phyloP scores from a whole-genome alignment of 2,329 filamentous ascomycete genomes.

The Xylaria multiplex region DNA sequence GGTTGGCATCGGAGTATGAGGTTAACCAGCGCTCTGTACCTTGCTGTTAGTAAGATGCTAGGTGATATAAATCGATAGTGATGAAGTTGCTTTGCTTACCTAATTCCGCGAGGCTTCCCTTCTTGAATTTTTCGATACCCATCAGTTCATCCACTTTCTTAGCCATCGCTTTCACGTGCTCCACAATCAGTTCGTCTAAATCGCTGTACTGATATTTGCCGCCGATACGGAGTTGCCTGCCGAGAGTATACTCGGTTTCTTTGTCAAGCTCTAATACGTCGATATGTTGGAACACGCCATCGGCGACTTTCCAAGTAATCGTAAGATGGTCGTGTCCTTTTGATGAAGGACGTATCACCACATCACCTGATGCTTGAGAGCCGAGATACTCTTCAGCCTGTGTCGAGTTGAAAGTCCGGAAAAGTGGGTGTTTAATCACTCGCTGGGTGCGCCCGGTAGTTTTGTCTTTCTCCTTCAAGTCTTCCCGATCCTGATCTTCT shows the following conservation, averaged over 20 bases:
- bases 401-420: constrained; percentile 89
- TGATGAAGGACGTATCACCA: constrained; percentile 93
- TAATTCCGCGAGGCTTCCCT: constrained; percentile 79
- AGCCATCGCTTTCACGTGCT: constrained; percentile 97
- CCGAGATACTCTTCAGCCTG: constrained; percentile 95
- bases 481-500: constrained; percentile 83
- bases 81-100: constrained; percentile 73
- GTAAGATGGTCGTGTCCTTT: constrained; percentile 96
- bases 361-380: constrained; percentile 84
- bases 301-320: constrained; percentile 97
- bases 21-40: constrained; percentile 89
- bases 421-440: constrained; percentile 97
- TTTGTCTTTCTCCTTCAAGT: constrained; percentile 86
- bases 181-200: constrained; percentile 95
- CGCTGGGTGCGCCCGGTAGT: constrained; percentile 86
- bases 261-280: constrained; percentile 97
- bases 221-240: constrained; percentile 83
- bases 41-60: constrained; percentile 38
- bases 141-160: constrained; percentile 97
- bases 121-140: constrained; percentile 92
- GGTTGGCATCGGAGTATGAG: constrained; percentile 96
- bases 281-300: constrained; percentile 96
- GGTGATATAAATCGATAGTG: neutral
- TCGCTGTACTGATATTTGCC: constrained; percentile 93
- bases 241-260: constrained; percentile 94